Evolutionary conservation across 306 rosid species (phyloP), one percentile per base, ranked within the genome.

Genomic region (Elaeagnus macrophylla): DNA sequence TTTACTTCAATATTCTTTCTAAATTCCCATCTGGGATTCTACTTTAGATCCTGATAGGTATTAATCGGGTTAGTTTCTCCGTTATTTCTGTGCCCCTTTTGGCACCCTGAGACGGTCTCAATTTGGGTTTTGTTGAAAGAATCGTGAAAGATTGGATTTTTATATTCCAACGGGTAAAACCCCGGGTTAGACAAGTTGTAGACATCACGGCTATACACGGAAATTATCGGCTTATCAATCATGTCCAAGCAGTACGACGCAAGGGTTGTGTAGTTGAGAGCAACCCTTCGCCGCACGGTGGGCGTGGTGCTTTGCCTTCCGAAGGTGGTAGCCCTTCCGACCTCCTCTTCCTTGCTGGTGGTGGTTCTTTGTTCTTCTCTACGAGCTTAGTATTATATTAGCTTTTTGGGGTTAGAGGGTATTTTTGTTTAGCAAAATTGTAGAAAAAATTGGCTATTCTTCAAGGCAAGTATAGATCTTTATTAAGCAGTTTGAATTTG

Each of bases 211-310:
- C 96, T 87, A 66, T 84, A 82, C 79, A 47, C 84, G 72, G 87
- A 72, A 82, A 25, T 68, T 61, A 58, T 63, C 95, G 87, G 64
- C 57, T 54, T 40, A 70, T 83, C 39, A 8, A 62, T 76, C 95
- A 91, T 91, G 96, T 74, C 93, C 89, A 72, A 58, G 2, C 89
- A 53, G 79, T 77, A 51, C 87, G 93, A 68, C 95, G 95, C 17
- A 75, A 66, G 86, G 96, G 82, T 78, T 80, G 81, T 57, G 62
- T 83, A 59, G 72, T 64, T 57, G 71, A 76, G 53, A 60, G 73
- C 79, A 91, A 82, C 82, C 99, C 96, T 80, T 80, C 99, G 84
- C 96, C 93, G 83, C 99, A 91, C 96, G 99, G 96, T 65, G 96
- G 99, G 64, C 99, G 96, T 75, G 99, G 99, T 53, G 99, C 99